Percentiles rank a stretch among this genome's conserved stretches.
These are phyloP conservation scores for Karstenula rhodostoma DNA, from an alignment of 2,329 filamentous ascomycete genomes.

Conservation along the genomic window DNA sequence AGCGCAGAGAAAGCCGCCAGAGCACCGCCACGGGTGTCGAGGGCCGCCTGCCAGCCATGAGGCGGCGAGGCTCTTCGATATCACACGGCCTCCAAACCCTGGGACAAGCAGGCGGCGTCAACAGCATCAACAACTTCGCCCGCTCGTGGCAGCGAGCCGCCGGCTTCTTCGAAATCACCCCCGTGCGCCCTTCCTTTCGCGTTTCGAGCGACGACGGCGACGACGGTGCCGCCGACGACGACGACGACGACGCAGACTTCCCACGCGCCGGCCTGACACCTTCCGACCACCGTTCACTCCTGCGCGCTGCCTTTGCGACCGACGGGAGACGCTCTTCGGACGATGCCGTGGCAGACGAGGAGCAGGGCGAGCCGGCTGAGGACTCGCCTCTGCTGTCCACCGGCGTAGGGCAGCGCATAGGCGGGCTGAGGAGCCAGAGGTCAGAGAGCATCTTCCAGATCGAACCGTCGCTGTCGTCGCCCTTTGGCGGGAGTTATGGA, in stretches of 20 bases:
- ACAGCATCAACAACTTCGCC: slow-evolving; percentile 93
- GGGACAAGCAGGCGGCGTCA: slow-evolving; percentile 84
- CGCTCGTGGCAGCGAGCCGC: slow-evolving; percentile 92
- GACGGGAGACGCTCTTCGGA: slow-evolving; percentile 49
- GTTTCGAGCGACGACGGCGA: slow-evolving; percentile 43
- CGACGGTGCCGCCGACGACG: slow-evolving; percentile 45
- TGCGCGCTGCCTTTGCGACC: slow-evolving; percentile 51
- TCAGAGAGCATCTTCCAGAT: slow-evolving; percentile 58
- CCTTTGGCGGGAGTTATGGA: slow-evolving; percentile 76
- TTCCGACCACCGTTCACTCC: slow-evolving; percentile 53
- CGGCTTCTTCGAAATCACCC: slow-evolving; percentile 85
- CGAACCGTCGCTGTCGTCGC: slow-evolving; percentile 67
- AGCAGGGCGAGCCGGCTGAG: slow-evolving; percentile 40
- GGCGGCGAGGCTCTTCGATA: slow-evolving; percentile 56
- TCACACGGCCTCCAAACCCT: slow-evolving; percentile 59
- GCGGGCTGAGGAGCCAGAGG: slow-evolving; percentile 38
- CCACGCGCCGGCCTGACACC: slow-evolving; percentile 41
- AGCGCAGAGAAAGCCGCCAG: slow-evolving; percentile 39
- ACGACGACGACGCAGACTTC: slow-evolving; percentile 46
- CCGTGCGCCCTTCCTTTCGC: slow-evolving; percentile 77
- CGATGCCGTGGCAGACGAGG: slow-evolving; percentile 47
- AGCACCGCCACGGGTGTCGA: slow-evolving; percentile 27
- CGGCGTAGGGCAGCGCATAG: slow-evolving; percentile 37
- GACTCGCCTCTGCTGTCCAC: slow-evolving; percentile 39
- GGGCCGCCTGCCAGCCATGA: slow-evolving; percentile 34